A percentile compares a stretch with the other conserved stretches of the same genome.
These are phyloP conservation scores for Lonicera japonica DNA, from an alignment of 129 eudicot species.

Conservation along the genomic window DNA sequence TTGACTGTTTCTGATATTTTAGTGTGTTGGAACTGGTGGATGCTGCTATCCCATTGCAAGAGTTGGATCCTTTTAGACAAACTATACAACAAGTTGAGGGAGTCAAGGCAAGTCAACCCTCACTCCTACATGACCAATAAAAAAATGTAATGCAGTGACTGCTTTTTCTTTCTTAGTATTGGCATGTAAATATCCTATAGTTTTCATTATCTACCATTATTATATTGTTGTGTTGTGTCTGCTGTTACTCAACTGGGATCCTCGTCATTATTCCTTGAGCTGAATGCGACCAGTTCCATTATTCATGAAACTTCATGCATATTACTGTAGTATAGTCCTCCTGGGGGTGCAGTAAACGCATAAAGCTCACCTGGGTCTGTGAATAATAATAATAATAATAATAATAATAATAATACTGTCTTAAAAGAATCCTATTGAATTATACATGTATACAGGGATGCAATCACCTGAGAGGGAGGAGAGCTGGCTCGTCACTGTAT, in stretches of 20 bases:
- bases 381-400: too few species aligned
- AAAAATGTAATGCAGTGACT: background rate
- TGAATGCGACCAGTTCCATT: too few species aligned
- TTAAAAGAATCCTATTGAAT: background rate
- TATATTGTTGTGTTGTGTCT: too few species aligned
- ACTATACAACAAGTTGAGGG: conserved; percentile 70
- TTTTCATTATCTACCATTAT: background rate
- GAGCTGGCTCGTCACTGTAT: conserved; percentile 86
- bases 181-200: background rate
- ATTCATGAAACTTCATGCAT: too few species aligned
- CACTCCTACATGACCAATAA: background rate
- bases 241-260: too few species aligned
- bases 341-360: too few species aligned
- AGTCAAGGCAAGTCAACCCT: conserved; percentile 57
- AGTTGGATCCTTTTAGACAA: conserved; percentile 60
- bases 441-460: conserved; percentile 62
- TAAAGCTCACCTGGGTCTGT: too few species aligned
- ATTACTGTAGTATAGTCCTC: too few species aligned
- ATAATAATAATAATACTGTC: too few species aligned
- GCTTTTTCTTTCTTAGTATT: background rate
- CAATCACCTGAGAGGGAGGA: conserved; percentile 85
- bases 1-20: conserved; percentile 15
- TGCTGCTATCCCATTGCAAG: conserved; percentile 77
- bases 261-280: too few species aligned
- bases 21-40: conserved; percentile 95